Evolutionary conservation across 345 rosid species (phyloP), one percentile per base, ranked within the genome.

Genomic region (Turritis glabra): DNA sequence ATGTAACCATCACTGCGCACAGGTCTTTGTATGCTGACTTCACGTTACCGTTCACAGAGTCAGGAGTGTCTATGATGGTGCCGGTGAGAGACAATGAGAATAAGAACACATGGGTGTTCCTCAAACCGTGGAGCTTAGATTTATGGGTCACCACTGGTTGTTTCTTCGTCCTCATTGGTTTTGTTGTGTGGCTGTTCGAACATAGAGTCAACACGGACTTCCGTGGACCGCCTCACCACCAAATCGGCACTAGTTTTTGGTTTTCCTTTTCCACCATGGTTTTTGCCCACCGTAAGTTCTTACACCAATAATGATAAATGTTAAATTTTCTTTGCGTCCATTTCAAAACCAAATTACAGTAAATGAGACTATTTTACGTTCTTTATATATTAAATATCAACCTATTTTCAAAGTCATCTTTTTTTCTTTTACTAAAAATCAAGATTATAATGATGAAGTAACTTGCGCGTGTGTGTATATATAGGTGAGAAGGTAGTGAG

Each of bases 51-150:
- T 93, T 72, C 76, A 75, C 89, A 6, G 88, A 89, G 40, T 83
- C 93, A 1, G 93, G 96, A 7, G 92, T 90, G 8, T 64, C 85
- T 8, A 93, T 90, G 97, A 1, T 89, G 2, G 96, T 93, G 14
- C 88, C 87, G 0, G 47, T 85, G 9, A 83, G 43, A 66, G 82
- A 83, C 26, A 65, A 76, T 9, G 30, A 63, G 22, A 62, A 61
- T 19, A 86, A 75, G 55, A 82, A 84, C 73, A 77, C 85, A 40
- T 93, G 96, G 96, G 71, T 82, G 59, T 89, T 93, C 81, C 60
- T 89, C 58, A 73, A 81, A 78, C 96, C 98, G 5, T 68, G 90
- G 69, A 85, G 84, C 26, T 78, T 80, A 82, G 82, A 83, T 2
- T 84, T 93, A 23, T 88, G 98, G 98, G 51, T 84, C n/a, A 75